Conservation (phyloP, 177 flowering plant genomes). For the Telopea speciosissima region DNA sequence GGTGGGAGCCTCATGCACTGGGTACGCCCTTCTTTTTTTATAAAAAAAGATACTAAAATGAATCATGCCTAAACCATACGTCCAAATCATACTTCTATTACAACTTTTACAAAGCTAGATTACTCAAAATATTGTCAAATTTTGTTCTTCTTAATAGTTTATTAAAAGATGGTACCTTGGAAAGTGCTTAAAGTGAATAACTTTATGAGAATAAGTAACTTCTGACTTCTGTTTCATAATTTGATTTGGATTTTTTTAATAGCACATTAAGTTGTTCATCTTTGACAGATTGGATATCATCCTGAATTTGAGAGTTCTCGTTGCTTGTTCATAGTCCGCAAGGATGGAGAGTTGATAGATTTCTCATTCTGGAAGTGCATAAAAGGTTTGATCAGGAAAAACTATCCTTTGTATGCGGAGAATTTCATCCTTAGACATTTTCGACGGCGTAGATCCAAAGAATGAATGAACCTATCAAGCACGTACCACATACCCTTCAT, state of each 20-base stretch:
- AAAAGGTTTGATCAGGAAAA: constrained; percentile 76
- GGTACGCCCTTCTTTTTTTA: too few species aligned
- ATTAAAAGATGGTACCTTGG: neutral
- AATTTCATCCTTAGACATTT: constrained; percentile 85
- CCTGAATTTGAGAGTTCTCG: constrained; percentile 74
- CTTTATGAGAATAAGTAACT: too few species aligned
- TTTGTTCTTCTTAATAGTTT: neutral
- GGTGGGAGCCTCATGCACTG: too few species aligned
- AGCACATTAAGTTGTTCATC: constrained; percentile 2
- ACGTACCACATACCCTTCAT: too few species aligned
- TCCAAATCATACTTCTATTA: neutral
- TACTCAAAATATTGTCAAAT: neutral
- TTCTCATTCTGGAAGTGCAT: constrained; percentile 98
- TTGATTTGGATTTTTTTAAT: neutral
- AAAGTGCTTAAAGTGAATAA: neutral
- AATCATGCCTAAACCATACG: neutral
- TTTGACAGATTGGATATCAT: constrained; percentile 73
- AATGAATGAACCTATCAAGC: neutral
- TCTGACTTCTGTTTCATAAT: too few species aligned
- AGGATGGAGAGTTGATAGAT: constrained; percentile 77
- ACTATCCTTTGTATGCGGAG: constrained; percentile 81
- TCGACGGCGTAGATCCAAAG: constrained; percentile 33
- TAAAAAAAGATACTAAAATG: too few species aligned
- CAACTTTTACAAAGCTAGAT: neutral
- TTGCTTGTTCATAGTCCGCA: constrained; percentile 86